phyloP scores from a whole-genome alignment of 2,329 filamentous ascomycete genomes.

The Scytalidium sp. region DNA sequence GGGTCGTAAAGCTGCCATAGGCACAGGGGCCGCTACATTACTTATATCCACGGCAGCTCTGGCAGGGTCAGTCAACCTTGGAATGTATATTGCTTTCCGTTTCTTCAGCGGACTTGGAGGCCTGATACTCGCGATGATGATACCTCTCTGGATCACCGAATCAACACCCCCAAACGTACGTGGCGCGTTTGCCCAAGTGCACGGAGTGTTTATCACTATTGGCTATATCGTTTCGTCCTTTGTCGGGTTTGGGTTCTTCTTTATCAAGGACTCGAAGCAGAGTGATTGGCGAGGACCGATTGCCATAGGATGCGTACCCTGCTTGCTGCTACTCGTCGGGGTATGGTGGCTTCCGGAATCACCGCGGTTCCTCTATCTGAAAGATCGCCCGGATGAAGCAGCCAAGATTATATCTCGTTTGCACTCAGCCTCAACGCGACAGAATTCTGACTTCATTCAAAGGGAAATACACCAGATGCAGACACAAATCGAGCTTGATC shows the following conservation, averaged over 20 bases:
- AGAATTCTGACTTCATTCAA: background rate
- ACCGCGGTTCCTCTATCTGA: background rate
- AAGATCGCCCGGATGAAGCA: background rate
- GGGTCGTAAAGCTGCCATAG: background rate
- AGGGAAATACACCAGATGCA: too few relatives aligned
- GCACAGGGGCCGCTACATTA: background rate
- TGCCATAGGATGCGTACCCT: too few relatives aligned
- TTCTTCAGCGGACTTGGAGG: background rate
- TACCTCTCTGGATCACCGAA: background rate
- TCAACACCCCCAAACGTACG: background rate
- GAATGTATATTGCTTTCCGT: conserved; percentile 3
- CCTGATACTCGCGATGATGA: too few relatives aligned
- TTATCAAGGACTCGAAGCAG: too few relatives aligned
- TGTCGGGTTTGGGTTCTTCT: conserved; percentile 1
- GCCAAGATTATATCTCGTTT: too few relatives aligned
- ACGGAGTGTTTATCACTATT: background rate
- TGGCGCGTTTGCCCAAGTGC: background rate
- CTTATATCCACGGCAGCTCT: background rate
- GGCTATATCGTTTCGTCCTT: background rate
- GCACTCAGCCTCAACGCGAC: too few relatives aligned
- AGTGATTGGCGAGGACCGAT: too few relatives aligned
- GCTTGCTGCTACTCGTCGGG: too few relatives aligned
- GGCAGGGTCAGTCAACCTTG: conserved; percentile 1
- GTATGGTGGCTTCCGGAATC: background rate
- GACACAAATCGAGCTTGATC: too few relatives aligned